Evolutionary conservation across 225 moss, liverwort and hornwort species (phyloP).

Genomic region (Straminergon stramineum): DNA sequence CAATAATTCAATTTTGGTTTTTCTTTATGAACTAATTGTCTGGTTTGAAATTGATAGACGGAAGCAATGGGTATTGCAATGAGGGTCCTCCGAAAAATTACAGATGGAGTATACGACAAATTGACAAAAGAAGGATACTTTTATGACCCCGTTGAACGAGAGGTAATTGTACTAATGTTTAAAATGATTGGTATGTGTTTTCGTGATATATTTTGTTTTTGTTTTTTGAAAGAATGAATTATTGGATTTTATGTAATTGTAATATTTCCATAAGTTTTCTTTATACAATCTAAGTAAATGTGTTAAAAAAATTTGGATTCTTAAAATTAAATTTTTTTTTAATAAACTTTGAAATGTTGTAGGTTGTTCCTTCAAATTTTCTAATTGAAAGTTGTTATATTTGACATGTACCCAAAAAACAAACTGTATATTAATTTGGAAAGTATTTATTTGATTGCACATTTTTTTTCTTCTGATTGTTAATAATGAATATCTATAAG

Average conservation of each 20-base stretch:
- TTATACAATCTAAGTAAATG: rapidly evolving
- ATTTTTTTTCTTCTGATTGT: neutral
- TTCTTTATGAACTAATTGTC: neutral
- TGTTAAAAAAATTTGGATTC: too few species aligned
- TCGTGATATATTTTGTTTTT: too few species aligned
- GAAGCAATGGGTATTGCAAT: constrained; percentile 38
- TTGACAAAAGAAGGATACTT: constrained; percentile 37
- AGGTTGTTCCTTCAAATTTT: rapidly evolving
- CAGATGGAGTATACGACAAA: constrained; percentile 3
- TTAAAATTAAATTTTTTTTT: neutral
- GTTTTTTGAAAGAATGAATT: neutral
- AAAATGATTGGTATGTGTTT: neutral
- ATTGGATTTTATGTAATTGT: rapidly evolving
- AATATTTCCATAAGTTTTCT: too few species aligned
- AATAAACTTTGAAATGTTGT: too few species aligned
- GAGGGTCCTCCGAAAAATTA: constrained; percentile 12
- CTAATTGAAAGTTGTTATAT: neutral
- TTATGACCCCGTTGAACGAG: constrained; percentile 29
- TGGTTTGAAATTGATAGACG: neutral
- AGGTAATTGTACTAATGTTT: neutral
- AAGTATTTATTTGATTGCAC: rapidly evolving
- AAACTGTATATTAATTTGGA: neutral
- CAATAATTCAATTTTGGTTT: neutral
- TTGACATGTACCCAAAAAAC: neutral
- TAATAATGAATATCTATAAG: neutral